phyloP scores from a whole-genome alignment of 2,329 filamentous ascomycete species.

The Davidsoniella neocaledoniae region DNA sequence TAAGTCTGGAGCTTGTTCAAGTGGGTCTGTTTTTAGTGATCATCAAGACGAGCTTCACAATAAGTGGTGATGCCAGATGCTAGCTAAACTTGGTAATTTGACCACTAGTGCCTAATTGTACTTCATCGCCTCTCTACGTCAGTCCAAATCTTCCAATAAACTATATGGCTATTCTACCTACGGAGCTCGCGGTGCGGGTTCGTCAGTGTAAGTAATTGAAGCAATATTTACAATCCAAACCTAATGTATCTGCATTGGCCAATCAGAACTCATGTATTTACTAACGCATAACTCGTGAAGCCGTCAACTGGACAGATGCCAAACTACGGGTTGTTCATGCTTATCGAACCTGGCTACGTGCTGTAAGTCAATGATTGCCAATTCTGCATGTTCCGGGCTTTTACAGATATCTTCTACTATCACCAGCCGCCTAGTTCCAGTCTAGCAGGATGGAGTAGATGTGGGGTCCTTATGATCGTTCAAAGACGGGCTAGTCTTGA shows the following conservation, averaged over 20 bases:
- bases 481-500: neutral
- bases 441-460: neutral
- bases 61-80: too few relatives aligned
- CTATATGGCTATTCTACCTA: constrained; percentile 74
- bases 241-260: neutral
- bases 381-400: too few relatives aligned
- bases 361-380: constrained; percentile 44
- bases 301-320: constrained; percentile 77
- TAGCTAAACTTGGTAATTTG: too few relatives aligned
- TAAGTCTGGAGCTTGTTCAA: too few relatives aligned
- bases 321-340: constrained; percentile 70
- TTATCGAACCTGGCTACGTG: constrained; percentile 91
- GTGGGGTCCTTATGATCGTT: neutral
- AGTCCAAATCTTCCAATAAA: too few relatives aligned
- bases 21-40: too few relatives aligned
- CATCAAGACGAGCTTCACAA: too few relatives aligned
- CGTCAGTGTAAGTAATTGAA: constrained; percentile 47
- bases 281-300: constrained; percentile 33
- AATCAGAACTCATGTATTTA: constrained; percentile 5
- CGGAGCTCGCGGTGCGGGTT: constrained; percentile 71
- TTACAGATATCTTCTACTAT: too few relatives aligned
- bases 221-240: neutral
- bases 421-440: too few relatives aligned
- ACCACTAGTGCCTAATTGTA: too few relatives aligned
- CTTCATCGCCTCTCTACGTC: too few relatives aligned